Evolutionary conservation across 2,329 filamentous ascomycete species (phyloP).

Genomic region (Trichocomaceae sp.): DNA sequence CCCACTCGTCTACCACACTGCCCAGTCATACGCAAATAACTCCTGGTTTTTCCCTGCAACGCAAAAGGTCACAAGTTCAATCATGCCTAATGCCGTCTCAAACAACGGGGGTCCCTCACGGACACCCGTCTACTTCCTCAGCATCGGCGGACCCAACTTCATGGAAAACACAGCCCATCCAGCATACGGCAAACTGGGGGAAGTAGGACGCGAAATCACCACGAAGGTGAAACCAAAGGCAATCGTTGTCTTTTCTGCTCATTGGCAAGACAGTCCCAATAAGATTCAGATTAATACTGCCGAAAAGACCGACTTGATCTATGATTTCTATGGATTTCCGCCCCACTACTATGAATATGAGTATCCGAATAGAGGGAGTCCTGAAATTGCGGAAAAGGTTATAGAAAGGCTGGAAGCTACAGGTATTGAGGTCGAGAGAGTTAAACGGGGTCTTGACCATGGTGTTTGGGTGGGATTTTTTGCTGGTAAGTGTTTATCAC

Average conservation of each 20-base stretch:
- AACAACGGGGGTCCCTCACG: constrained; percentile 10
- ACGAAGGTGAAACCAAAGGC: constrained; percentile 63
- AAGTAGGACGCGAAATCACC: constrained; percentile 64
- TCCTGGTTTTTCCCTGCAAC: not conserved
- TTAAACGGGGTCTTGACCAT: constrained; percentile 63
- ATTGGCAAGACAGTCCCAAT: constrained; percentile 59
- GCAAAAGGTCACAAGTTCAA: not conserved
- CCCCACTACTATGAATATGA: constrained; percentile 60
- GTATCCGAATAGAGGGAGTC: constrained; percentile 59
- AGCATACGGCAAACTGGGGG: constrained; percentile 57
- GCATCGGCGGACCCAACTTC: constrained; percentile 37
- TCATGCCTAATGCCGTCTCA: not conserved
- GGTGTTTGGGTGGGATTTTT: constrained; percentile 68
- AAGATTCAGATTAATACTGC: constrained; percentile 60
- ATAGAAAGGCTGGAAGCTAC: constrained; percentile 49
- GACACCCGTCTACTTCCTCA: constrained; percentile 50
- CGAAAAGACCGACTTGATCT: constrained; percentile 60
- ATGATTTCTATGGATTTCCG: constrained; percentile 70
- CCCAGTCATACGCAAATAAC: not conserved
- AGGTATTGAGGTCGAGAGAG: constrained; percentile 54
- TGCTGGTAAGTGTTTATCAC: constrained; percentile 31
- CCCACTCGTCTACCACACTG: not conserved
- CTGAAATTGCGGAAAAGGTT: constrained; percentile 53
- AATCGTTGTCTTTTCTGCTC: constrained; percentile 68
- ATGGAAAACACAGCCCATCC: constrained; percentile 47